A percentile compares a stretch with the other conserved stretches of the same genome.
phyloP scores from a whole-genome alignment of 345 rosid species.

The Citrus trifoliata region DNA sequence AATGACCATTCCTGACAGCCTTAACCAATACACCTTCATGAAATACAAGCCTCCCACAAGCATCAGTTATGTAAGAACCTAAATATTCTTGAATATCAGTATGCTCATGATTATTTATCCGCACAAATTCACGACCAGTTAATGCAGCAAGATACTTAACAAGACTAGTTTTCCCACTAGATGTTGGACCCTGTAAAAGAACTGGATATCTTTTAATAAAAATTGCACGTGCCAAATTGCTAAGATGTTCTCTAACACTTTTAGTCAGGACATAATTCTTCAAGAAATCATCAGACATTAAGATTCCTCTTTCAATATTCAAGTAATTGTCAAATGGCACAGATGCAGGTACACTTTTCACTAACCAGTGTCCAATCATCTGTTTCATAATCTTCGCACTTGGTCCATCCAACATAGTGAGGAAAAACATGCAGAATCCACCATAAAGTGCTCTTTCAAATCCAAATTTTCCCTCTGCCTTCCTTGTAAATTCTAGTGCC shows the following conservation, averaged over 20 bases:
- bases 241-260: constrained; percentile 71
- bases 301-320: constrained; percentile 22
- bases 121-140: constrained; percentile 85
- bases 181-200: constrained; percentile 94
- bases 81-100: constrained; percentile 92
- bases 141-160: constrained; percentile 88
- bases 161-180: constrained; percentile 98
- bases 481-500: constrained; percentile 73
- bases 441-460: constrained; percentile 71
- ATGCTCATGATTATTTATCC: constrained; percentile 95
- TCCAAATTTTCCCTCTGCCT: constrained; percentile 56
- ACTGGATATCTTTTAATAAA: constrained; percentile 82
- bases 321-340: constrained; percentile 48
- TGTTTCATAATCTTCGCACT: constrained; percentile 75
- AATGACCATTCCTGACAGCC: constrained; percentile 85
- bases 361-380: constrained; percentile 48
- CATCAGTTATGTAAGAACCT: constrained; percentile 81
- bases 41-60: constrained; percentile 82
- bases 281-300: constrained; percentile 39
- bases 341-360: constrained; percentile 39
- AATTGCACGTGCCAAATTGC: constrained; percentile 78
- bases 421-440: constrained; percentile 92
- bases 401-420: constrained; percentile 72
- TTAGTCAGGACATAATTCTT: constrained; percentile 66
- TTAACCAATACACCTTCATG: constrained; percentile 92